These are phyloP conservation scores for Candida pseudoglaebosa DNA, from an alignment of 805 yeast genomes.

Conservation along the genomic window DNA sequence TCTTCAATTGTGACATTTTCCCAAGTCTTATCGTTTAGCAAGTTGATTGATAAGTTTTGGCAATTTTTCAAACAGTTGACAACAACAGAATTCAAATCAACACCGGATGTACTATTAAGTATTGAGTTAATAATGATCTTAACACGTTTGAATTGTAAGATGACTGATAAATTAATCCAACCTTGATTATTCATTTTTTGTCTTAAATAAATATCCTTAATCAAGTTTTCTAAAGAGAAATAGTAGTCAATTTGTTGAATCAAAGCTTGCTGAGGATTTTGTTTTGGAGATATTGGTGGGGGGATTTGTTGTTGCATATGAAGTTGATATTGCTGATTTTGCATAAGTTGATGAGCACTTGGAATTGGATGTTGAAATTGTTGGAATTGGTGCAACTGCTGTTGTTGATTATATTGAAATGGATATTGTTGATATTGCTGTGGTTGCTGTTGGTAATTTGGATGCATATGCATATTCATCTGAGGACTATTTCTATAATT, in stretches of 20 bases:
- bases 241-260: slow-evolving; percentile 80
- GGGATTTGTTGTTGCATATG: slow-evolving; percentile 26
- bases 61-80: slow-evolving; percentile 53
- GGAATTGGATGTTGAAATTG: slow-evolving; percentile 13
- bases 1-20: slow-evolving; percentile 38
- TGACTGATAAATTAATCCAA: slow-evolving; percentile 57
- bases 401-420: too few relatives aligned
- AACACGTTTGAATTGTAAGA: slow-evolving; percentile 74
- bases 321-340: slow-evolving; percentile 4
- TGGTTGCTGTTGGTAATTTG: slow-evolving; percentile 4
- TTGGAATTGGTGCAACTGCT: slow-evolving; percentile 3
- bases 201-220: slow-evolving; percentile 80
- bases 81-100: slow-evolving; percentile 30
- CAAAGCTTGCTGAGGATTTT: slow-evolving; percentile 43
- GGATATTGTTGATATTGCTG: slow-evolving; percentile 6
- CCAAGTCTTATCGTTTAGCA: slow-evolving; percentile 29
- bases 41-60: slow-evolving; percentile 46
- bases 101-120: slow-evolving; percentile 26
- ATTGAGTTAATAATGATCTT: slow-evolving; percentile 47
- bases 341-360: slow-evolving; percentile 8
- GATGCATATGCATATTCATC: slow-evolving; percentile 10
- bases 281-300: slow-evolving; percentile 46
- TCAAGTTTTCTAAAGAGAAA: slow-evolving; percentile 80
- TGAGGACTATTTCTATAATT: slow-evolving; percentile 16
- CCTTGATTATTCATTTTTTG: slow-evolving; percentile 77